Percentiles rank a stretch among this genome's conserved stretches.
phyloP scores from a whole-genome alignment of 768 basidiomycete genomes.

The Podaxis sp. region DNA sequence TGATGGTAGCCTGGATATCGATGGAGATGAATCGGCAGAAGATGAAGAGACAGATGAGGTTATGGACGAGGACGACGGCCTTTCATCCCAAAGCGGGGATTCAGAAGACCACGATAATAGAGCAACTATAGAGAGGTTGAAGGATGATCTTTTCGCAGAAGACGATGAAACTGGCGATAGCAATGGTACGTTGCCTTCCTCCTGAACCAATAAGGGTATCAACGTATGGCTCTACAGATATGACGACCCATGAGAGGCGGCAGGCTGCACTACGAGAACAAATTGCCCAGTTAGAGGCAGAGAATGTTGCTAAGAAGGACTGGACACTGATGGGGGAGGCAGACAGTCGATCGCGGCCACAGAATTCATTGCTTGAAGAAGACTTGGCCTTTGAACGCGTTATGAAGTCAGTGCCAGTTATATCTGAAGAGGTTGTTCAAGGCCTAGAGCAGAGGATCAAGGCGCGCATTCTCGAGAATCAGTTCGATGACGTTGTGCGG shows the following conservation, averaged over 20 bases:
- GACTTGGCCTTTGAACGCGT: slow-evolving; percentile 94
- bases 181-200: slow-evolving; percentile 27
- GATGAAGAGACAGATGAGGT: slow-evolving; percentile 20
- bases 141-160: slow-evolving; percentile 79
- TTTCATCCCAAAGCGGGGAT: slow-evolving; percentile 14
- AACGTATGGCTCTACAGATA: slow-evolving; percentile 33
- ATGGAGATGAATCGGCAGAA: slow-evolving; percentile 24
- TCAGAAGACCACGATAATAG: slow-evolving; percentile 33
- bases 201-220: neutral
- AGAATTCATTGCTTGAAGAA: slow-evolving; percentile 90
- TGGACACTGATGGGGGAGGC: slow-evolving; percentile 96
- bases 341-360: slow-evolving; percentile 75
- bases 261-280: slow-evolving; percentile 71
- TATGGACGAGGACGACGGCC: slow-evolving; percentile 29
- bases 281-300: slow-evolving; percentile 78
- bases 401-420: slow-evolving; percentile 81
- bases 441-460: slow-evolving; percentile 90
- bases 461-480: slow-evolving; percentile 77
- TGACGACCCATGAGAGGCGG: slow-evolving; percentile 82
- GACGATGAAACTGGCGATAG: slow-evolving; percentile 47
- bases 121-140: slow-evolving; percentile 65
- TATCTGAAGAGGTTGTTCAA: slow-evolving; percentile 86
- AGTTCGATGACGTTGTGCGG: slow-evolving; percentile 93
- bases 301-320: slow-evolving; percentile 86
- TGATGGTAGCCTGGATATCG: slow-evolving; percentile 29